Conservation (phyloP, 768 basidiomycete species). For the Daedaleopsis nitida region DNA sequence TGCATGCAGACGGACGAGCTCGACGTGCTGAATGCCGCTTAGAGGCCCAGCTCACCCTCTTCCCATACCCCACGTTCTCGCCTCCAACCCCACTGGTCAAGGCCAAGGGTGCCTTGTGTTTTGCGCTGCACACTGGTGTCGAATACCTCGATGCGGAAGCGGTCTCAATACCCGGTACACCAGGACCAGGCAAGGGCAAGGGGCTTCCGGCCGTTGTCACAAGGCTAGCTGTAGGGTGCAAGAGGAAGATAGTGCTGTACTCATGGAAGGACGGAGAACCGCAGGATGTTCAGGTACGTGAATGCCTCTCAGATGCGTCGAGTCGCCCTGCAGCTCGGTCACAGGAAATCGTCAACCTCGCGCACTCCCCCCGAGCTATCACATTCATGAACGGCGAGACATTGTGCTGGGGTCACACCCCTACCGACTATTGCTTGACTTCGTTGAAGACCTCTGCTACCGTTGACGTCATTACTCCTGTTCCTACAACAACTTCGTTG, state of each 20-base stretch:
- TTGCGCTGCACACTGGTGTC: conserved; percentile 70
- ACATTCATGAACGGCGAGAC: conserved; percentile 66
- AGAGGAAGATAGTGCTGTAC: conserved; percentile 82
- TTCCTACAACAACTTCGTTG: conserved; percentile 31
- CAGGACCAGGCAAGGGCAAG: conserved; percentile 33
- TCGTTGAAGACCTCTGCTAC: conserved; percentile 59
- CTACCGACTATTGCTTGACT: conserved; percentile 75
- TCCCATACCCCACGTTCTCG: conserved; percentile 71
- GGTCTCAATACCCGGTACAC: conserved; percentile 10
- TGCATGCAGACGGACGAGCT: not conserved
- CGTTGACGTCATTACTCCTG: conserved; percentile 51
- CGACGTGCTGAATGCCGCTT: not conserved
- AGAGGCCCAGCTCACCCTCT: conserved; percentile 79
- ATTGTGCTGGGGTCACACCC: conserved; percentile 79
- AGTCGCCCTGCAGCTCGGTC: not conserved
- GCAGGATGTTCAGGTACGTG: conserved; percentile 65
- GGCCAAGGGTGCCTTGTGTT: conserved; percentile 81
- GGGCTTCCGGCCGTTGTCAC: conserved; percentile 73
- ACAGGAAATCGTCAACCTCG: conserved; percentile 72
- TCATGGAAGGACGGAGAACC: conserved; percentile 85
- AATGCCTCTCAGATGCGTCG: not conserved
- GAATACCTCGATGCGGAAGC: conserved; percentile 41
- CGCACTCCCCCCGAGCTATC: conserved; percentile 89
- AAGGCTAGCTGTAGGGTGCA: conserved; percentile 80
- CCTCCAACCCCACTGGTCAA: conserved; percentile 73